Percentiles rank a stretch among this genome's conserved stretches.
Conservation (phyloP, 441 rosid species). For the Melastoma candidum region DNA sequence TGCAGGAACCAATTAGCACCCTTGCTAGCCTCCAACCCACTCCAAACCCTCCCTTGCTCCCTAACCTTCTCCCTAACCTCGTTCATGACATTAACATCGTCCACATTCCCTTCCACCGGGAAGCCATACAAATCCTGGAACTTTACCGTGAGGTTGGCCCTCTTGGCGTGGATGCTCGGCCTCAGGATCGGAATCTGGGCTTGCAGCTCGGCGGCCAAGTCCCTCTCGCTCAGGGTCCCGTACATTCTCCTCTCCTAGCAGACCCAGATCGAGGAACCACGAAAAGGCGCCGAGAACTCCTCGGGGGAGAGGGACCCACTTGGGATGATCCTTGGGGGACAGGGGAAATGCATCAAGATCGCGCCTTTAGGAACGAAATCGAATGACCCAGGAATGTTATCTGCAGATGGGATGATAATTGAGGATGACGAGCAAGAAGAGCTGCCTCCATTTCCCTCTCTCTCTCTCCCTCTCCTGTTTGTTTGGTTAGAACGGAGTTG, state of each 20-base stretch:
- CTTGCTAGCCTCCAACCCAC: slow-evolving; percentile 95
- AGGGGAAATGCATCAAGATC: too few species aligned
- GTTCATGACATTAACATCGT: slow-evolving; percentile 84
- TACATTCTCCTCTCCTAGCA: slow-evolving; percentile 30
- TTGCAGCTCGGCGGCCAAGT: slow-evolving; percentile 55
- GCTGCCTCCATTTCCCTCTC: too few species aligned
- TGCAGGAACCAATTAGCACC: slow-evolving; percentile 98
- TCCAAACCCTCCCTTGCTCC: slow-evolving; percentile 93
- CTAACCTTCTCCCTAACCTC: slow-evolving; percentile 96
- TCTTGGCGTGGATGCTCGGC: slow-evolving; percentile 89
- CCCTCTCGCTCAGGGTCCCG: slow-evolving; percentile 51
- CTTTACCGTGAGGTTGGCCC: slow-evolving; percentile 78
- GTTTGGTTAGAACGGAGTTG: too few species aligned
- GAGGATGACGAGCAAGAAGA: too few species aligned
- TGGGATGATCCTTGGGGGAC: too few species aligned
- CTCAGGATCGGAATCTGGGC: slow-evolving; percentile 69
- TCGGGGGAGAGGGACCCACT: too few species aligned
- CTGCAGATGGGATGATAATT: too few species aligned
- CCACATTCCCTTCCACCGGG: slow-evolving; percentile 95
- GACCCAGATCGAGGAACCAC: too few species aligned
- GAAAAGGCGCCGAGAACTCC: too few species aligned
- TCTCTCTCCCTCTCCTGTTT: too few species aligned
- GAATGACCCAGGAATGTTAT: too few species aligned
- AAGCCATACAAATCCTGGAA: slow-evolving; percentile 92
- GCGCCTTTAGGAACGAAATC: too few species aligned